phyloP scores from a whole-genome alignment of 768 basidiomycete genomes.

The Trametes gibbosa region DNA sequence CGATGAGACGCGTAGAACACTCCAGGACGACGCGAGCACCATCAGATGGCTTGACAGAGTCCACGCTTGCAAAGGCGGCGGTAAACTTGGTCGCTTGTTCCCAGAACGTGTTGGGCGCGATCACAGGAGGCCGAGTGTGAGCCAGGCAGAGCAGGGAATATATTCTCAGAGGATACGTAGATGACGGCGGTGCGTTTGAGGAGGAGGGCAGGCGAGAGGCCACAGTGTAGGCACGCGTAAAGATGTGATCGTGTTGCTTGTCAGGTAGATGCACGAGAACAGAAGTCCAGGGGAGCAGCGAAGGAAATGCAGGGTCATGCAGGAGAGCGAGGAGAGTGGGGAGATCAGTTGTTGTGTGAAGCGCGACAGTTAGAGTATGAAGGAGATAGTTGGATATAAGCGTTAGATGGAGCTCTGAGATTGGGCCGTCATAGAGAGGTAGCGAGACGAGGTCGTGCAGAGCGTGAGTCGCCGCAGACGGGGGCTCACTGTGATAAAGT shows the following conservation, averaged over 20 bases:
- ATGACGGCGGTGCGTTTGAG: constrained; percentile 19
- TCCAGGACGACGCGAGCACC: constrained; percentile 38
- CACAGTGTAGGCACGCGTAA: constrained; percentile 58
- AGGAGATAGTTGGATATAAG: constrained; percentile 60
- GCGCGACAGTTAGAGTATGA: constrained; percentile 47
- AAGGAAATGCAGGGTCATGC: constrained; percentile 26
- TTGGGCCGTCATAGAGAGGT: constrained; percentile 36
- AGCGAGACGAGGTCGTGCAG: constrained; percentile 39
- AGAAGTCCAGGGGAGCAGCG: constrained; percentile 55
- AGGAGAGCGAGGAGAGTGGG: constrained; percentile 34
- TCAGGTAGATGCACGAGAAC: constrained; percentile 39
- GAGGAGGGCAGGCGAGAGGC: constrained; percentile 42
- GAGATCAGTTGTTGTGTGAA: constrained; percentile 25
- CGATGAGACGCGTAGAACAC: constrained; percentile 45
- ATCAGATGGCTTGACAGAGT: constrained; percentile 29
- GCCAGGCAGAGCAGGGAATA: constrained; percentile 47
- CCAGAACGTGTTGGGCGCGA: constrained; percentile 62
- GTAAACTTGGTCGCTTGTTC: constrained; percentile 58
- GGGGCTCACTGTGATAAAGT: constrained; percentile 21
- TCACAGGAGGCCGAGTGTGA: constrained; percentile 44
- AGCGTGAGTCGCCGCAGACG: not conserved
- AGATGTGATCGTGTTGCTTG: constrained; percentile 55
- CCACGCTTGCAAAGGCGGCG: constrained; percentile 33
- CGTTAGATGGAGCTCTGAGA: constrained; percentile 40
- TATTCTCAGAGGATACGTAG: constrained; percentile 38